These are phyloP conservation scores for Cyberlindnera petersonii DNA, from an alignment of 805 yeast species.

Conservation along the genomic window DNA sequence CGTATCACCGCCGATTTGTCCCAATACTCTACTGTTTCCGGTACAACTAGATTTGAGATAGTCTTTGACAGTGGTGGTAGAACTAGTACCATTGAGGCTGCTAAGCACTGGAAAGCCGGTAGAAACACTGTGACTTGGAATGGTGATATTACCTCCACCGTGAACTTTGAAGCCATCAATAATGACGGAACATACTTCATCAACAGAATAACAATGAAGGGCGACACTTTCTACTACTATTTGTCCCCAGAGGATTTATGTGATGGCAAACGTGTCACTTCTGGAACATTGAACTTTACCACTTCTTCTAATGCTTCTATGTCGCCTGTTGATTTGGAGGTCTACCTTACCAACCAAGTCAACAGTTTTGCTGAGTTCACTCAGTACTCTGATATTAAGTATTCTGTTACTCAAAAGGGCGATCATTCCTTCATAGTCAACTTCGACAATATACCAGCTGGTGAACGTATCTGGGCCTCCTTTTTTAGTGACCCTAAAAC, in stretches of 20 bases:
- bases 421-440: background rate
- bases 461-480: slow-evolving; percentile 11
- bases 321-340: slow-evolving; percentile 1
- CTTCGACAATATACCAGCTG: slow-evolving; percentile 11
- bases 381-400: background rate
- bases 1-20: slow-evolving; percentile 9
- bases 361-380: slow-evolving; percentile 4
- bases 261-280: slow-evolving; percentile 1
- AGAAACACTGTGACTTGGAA: slow-evolving; percentile 17
- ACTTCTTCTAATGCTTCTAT: background rate
- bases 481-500: background rate
- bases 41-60: slow-evolving; percentile 8
- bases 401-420: background rate
- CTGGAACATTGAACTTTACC: slow-evolving; percentile 10
- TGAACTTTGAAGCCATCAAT: background rate
- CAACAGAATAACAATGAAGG: slow-evolving; percentile 15
- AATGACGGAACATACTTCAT: background rate
- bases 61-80: slow-evolving; percentile 18
- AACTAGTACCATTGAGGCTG: slow-evolving; percentile 5
- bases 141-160: slow-evolving; percentile 5
- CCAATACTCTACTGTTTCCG: slow-evolving; percentile 3
- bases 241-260: slow-evolving; percentile 6
- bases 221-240: slow-evolving; percentile 15
- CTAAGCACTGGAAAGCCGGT: slow-evolving; percentile 14
- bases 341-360: background rate